A percentile compares a stretch with the other conserved stretches of the same genome.
These are phyloP conservation scores for Drosera spatulata DNA, from an alignment of 179 eudicot species.

Conservation along the genomic window DNA sequence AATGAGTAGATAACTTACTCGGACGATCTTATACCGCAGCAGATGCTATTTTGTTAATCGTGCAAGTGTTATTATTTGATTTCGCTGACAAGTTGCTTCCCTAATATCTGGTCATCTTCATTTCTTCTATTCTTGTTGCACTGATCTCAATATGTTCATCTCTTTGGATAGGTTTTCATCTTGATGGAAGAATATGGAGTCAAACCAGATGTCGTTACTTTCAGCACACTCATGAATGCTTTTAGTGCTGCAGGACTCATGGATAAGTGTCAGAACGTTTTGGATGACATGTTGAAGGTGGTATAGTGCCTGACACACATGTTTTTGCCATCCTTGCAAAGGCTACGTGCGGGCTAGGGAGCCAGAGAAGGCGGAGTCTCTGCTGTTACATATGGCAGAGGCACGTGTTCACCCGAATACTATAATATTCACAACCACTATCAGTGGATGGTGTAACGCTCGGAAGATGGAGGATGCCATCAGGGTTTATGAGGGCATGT, in stretches of 20 bases:
- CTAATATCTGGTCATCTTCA: no score
- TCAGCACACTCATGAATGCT: slow-evolving; percentile 75
- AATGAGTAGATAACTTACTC: no score
- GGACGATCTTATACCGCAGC: no score
- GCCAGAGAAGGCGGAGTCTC: slow-evolving; percentile 62
- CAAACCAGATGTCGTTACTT: slow-evolving; percentile 70
- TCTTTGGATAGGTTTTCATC: slow-evolving; percentile 32
- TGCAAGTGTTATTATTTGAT: no score
- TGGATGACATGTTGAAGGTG: slow-evolving; percentile 61
- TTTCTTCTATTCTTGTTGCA: no score
- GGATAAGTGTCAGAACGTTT: slow-evolving; percentile 61
- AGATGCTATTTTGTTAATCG: no score
- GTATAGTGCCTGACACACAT: slow-evolving; percentile 49
- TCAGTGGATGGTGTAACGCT: slow-evolving; percentile 60
- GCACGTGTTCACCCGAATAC: slow-evolving; percentile 42
- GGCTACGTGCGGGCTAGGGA: slow-evolving; percentile 48
- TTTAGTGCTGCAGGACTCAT: slow-evolving; percentile 66
- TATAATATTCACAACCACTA: slow-evolving; percentile 66
- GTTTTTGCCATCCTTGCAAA: slow-evolving; percentile 74
- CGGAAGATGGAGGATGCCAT: slow-evolving; percentile 53
- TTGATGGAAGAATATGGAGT: slow-evolving; percentile 65
- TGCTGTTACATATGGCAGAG: slow-evolving; percentile 36
- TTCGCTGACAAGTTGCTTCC: no score
- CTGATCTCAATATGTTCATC: no score
- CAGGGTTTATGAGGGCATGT: slow-evolving; percentile 42